A percentile compares a stretch with the other conserved stretches of the same genome.
Evolutionary conservation across 352 stramenopile genomes (phyloP).

Genomic region (Thalassiosira pacifica): DNA sequence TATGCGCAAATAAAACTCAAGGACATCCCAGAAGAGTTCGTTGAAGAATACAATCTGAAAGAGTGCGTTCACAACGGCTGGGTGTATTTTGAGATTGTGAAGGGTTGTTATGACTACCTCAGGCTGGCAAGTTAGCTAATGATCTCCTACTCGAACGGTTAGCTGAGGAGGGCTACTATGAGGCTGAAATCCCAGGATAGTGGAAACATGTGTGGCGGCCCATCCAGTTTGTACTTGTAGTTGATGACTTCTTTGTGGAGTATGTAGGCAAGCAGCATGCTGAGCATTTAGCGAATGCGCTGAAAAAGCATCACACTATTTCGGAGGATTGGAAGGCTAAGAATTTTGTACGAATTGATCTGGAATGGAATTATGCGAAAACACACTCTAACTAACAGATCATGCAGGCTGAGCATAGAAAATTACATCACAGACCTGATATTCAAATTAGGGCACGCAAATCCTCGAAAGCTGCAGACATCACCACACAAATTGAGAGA

Average conservation of each 20-base stretch:
- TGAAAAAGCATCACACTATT: slow-evolving; percentile 26
- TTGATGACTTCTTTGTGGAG: slow-evolving; percentile 71
- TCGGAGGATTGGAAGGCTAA: slow-evolving; percentile 17
- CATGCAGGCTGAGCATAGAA: slow-evolving; percentile 26
- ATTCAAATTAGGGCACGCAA: slow-evolving; percentile 36
- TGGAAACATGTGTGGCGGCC: slow-evolving; percentile 49
- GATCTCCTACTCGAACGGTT: slow-evolving; percentile 20
- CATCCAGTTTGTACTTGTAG: slow-evolving; percentile 61
- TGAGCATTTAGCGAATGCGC: background rate
- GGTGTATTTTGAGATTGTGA: slow-evolving; percentile 35
- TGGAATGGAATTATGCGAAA: slow-evolving; percentile 42
- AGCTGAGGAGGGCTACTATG: slow-evolving; percentile 20
- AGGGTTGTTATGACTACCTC: slow-evolving; percentile 30
- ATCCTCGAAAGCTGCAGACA: slow-evolving; percentile 30
- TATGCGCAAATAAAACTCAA: slow-evolving; percentile 21
- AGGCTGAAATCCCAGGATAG: slow-evolving; percentile 34
- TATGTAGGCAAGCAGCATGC: slow-evolving; percentile 45
- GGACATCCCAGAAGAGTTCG: slow-evolving; percentile 23
- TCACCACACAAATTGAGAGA: slow-evolving; percentile 19
- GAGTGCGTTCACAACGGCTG: slow-evolving; percentile 27
- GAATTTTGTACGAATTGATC: slow-evolving; percentile 9
- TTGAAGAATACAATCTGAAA: slow-evolving; percentile 26
- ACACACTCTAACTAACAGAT: too few relatives aligned
- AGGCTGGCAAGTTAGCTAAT: slow-evolving; percentile 37
- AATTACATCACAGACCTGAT: slow-evolving; percentile 30